Conservation (phyloP, 2,329 filamentous ascomycete genomes). For the Nigrospora oryzae region DNA sequence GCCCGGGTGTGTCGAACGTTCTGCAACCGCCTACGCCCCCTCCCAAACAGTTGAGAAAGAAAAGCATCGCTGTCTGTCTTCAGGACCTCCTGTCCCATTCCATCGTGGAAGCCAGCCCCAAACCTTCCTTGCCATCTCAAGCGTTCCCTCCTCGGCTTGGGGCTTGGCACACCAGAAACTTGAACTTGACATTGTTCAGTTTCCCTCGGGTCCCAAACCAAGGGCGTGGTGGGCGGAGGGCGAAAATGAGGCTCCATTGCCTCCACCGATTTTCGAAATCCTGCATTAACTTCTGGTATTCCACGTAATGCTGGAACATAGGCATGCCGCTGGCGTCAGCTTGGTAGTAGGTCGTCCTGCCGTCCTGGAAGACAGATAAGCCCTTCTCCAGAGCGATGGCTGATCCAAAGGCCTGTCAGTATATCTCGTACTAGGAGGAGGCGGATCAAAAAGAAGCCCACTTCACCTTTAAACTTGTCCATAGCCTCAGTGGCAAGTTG, state of each 20-base stretch:
- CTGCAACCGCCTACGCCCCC: too few species aligned
- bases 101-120: too few species aligned
- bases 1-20: too few species aligned
- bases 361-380: conserved; percentile 10
- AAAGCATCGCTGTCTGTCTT: too few species aligned
- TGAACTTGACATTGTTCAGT: background rate
- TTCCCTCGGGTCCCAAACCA: background rate
- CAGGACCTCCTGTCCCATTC: too few species aligned
- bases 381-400: conserved; percentile 4
- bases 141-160: too few species aligned
- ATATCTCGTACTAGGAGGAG: background rate
- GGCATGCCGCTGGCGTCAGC: conserved; percentile 2
- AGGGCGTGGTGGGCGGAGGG: too few species aligned
- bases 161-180: background rate
- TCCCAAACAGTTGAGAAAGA: too few species aligned
- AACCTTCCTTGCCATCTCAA: too few species aligned
- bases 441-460: background rate
- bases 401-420: conserved; percentile 1
- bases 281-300: background rate
- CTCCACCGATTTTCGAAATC: too few species aligned
- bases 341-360: conserved; percentile 9
- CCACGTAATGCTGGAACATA: background rate
- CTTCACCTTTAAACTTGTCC: background rate
- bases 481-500: background rate
- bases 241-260: too few species aligned